These are phyloP conservation scores for Jatropha podagrica DNA, from an alignment of 441 rosid species.

Conservation along the genomic window DNA sequence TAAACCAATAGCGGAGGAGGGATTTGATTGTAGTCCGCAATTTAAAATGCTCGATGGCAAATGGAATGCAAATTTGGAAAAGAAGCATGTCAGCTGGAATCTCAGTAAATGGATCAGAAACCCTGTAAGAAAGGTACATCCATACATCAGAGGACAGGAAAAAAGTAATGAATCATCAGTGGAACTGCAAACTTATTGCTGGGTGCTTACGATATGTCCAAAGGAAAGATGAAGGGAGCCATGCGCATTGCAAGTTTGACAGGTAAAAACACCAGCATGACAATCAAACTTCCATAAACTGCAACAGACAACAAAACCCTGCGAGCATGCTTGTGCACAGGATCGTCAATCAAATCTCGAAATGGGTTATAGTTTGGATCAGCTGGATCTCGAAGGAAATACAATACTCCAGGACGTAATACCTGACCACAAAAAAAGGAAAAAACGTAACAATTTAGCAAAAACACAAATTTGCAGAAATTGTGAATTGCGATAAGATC, in stretches of 20 bases:
- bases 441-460: constrained; percentile 18
- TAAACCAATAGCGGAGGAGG: constrained; percentile 88
- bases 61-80: constrained; percentile 95
- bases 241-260: constrained; percentile 93
- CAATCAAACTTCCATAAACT: constrained; percentile 94
- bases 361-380: constrained; percentile 97
- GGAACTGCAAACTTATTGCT: constrained; percentile 9
- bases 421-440: constrained; percentile 49
- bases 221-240: constrained; percentile 90
- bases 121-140: constrained; percentile 50
- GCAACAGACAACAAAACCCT: constrained; percentile 90
- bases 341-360: constrained; percentile 97
- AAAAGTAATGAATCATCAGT: constrained; percentile 8
- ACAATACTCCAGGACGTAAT: constrained; percentile 85
- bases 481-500: constrained; percentile 12
- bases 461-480: constrained; percentile 1
- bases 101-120: constrained; percentile 96
- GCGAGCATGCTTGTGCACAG: constrained; percentile 96
- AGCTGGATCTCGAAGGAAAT: constrained; percentile 92
- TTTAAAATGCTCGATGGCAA: constrained; percentile 91
- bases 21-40: constrained; percentile 87
- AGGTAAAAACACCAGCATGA: constrained; percentile 95
- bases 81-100: constrained; percentile 98
- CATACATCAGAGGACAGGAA: constrained; percentile 19
- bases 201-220: constrained; percentile 75